phyloP scores from a whole-genome alignment of 495 filamentous ascomycete species.

The Sphaerosporella brunnea region DNA sequence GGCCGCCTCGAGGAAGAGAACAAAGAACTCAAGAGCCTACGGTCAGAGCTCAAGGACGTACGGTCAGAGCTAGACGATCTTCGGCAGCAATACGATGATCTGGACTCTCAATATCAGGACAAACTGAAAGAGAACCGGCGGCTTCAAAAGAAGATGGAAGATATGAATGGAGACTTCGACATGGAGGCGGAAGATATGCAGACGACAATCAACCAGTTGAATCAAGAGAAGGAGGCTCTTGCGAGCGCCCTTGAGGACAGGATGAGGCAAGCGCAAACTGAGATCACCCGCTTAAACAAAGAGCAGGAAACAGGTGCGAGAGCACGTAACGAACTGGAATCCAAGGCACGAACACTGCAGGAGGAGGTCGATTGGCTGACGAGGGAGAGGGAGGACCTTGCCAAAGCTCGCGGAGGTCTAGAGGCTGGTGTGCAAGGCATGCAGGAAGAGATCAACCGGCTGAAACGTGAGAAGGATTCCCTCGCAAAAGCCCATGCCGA shows the following conservation, averaged over 20 bases:
- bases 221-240: slow-evolving; percentile 19
- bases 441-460: neutral
- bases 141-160: slow-evolving; percentile 28
- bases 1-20: slow-evolving; percentile 46
- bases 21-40: slow-evolving; percentile 51
- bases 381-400: neutral
- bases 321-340: slow-evolving; percentile 19
- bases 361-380: slow-evolving; percentile 30
- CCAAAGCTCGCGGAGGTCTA: neutral
- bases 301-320: slow-evolving; percentile 17
- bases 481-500: neutral
- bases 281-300: slow-evolving; percentile 11
- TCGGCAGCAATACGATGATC: slow-evolving; percentile 36
- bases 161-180: slow-evolving; percentile 25
- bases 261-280: slow-evolving; percentile 28
- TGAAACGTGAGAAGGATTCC: neutral
- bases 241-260: slow-evolving; percentile 25
- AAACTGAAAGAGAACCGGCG: slow-evolving; percentile 33
- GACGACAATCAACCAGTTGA: slow-evolving; percentile 10
- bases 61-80: slow-evolving; percentile 35
- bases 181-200: slow-evolving; percentile 17
- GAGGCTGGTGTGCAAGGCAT: neutral
- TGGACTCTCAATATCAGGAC: slow-evolving; percentile 35
- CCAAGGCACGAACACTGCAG: slow-evolving; percentile 34
- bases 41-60: slow-evolving; percentile 51